Evolutionary conservation across 1,139 yeast genomes (phyloP), one percentile per base, ranked within the genome.

Genomic region (Casaregolazyma suthepensis): DNA sequence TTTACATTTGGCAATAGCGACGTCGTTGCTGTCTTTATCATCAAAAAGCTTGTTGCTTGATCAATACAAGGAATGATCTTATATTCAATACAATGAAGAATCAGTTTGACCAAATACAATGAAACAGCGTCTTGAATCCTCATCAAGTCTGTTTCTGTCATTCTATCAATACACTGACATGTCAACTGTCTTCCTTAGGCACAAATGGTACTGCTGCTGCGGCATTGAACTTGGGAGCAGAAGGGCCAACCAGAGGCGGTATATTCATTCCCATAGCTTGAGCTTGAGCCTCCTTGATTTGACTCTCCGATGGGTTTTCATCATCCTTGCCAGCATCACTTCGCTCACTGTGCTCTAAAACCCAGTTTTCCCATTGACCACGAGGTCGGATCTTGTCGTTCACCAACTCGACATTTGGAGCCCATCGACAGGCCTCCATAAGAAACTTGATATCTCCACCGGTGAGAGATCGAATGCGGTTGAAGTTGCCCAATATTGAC

Each of bases 391-490:
- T 69, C 61, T 76, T 76, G 43, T 66, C 65, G 56, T 79, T 77
- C 46, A 75, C 71, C 52, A 75, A 68, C 63, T 80, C 82, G 51
- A 77, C 69, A 45, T 69, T 67, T 26, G 75, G 73, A 31, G 79
- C 71, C 57, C 65, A 64, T 43, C 70, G 61, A 59, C 78, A 67
- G 10, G 83, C 81, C 55, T 76, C 80, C 50, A 70, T 65, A 29
- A 82, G 73, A 48, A 79, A 62, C 29, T 69, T 68, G 50, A 70
- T 57, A 60, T 81, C 81, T 46, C 82, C 83, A 51, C 71, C 73
- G 50, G 82, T 77, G 48, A 82, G 67, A 53, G 80, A 78, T 65
- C 82, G 79, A 60, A 89, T 84, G 65, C 96, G 79, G 75, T 85
- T 82, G 70, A 89, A 89, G 58, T 77, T 75, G 57, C 89, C 83